Evolutionary conservation across 768 basidiomycete genomes (phyloP), one percentile per base, ranked within the genome.

Genomic region (Lactarius psammicola): DNA sequence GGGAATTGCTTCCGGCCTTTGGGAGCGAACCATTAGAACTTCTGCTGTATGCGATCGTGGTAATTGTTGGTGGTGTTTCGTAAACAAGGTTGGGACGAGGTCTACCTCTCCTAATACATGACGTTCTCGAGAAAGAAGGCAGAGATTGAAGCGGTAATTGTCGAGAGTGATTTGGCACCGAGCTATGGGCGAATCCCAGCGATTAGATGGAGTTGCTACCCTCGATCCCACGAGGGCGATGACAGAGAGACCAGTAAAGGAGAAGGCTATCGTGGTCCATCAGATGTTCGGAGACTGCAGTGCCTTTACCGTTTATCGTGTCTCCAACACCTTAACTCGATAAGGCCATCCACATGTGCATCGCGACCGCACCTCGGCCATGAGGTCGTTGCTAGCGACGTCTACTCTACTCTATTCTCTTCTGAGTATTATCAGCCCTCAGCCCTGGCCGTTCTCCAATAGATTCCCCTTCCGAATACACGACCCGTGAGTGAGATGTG

Each of bases 21-120:
- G 53, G 62, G 40, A 78, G 67, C 34, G 73, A 67, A 13, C 71
- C 76, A 33, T 62, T 55, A 20, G 77, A 66, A 28, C 69, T 68
- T 44, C 76, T 71, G 62, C 60, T 62, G 66, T 77, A 77, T 49
- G 64, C 62, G 28, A 68, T 72, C 63, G 69, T 75, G 7, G 74
- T 76, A 54, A 74, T 56, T 34, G 72, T 75, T 15, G 75, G 74
- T 34, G 74, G 71, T 20, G 74, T 74, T 64, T 63, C 49, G 56
- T 63, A 65, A 59, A 68, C 69, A 31, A 40, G 59, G 60, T 62
- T 64, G 46, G 62, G 61, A 64, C 64, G 53, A 75, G 51, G 57
- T 59, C 20, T 33, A 59, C 36, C 68, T 60, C 71, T 36, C 66
- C 71, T 26, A 66, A 31, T n/a, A 61, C 62, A 49, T 70, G 69